Base-by-base conservation (phyloP, 805 yeast genomes). In the Wickerhamiella hasegawae region DNA sequence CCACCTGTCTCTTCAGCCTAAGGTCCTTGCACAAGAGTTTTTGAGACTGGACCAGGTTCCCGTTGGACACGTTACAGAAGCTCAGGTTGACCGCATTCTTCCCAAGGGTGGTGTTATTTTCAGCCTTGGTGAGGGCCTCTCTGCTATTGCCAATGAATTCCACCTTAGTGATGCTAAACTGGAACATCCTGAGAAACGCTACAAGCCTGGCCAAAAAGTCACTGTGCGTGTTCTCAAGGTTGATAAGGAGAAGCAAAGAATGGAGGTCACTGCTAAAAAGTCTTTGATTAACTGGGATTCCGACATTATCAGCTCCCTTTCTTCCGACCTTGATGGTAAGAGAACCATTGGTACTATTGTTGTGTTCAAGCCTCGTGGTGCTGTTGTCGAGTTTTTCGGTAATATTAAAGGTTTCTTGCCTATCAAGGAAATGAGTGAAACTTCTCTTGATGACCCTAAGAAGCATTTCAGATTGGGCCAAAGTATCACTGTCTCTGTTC, bases 101-200 rank as follows among this genome's bases (percentile, higher is more conserved):
- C 66, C 76, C 3, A 73, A 69, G 27, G 64, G 65, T 12, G 95
- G 95, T 17, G 65, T 90, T 21, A 53, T 70, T 22, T 65, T 90
- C 21, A 72, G 69, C 46, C 49, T 83, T 9, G 73, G 75, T 40
- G 74, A 71, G 35, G 61, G 58, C 8, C 66, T 69, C 33, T 74
- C 68, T 29, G 98, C 83, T 4, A 59, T 68, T 42, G 97, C 82
- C 20, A 76, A 81, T 11, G 63, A 72, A 19, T 51, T 60, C 18
- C 94, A 87, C 48, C 69, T 90, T 55, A 76, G 93, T 45, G 99
- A 90, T 55, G 67, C 79, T 39, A 76, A 73, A 52, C 63, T 87
- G 43, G 71, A 73, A 3, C 77, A 87, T 51, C 98, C 98, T 4
- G 97, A 90, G 58, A 71, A 90, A 62, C 82, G 83, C 49, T 87